These are phyloP conservation scores for Emydomyces testavorans DNA, from an alignment of 2,329 filamentous ascomycete genomes.

Conservation along the genomic window DNA sequence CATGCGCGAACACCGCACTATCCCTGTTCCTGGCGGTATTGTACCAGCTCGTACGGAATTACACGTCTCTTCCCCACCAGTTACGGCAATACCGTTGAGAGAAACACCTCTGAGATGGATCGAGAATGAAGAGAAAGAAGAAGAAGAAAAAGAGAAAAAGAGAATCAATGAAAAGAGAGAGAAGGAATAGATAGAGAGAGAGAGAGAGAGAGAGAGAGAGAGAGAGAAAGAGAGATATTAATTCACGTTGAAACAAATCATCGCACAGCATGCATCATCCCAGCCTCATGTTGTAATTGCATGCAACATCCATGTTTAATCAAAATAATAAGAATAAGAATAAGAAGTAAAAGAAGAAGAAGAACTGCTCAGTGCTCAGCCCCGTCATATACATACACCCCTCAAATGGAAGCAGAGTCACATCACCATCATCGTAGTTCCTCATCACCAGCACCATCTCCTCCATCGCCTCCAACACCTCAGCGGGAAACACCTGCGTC, in stretches of 20 bases:
- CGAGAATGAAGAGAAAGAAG: not conserved
- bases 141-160: not conserved
- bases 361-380: no score
- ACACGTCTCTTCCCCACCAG: no score
- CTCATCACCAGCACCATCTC: not conserved
- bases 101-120: no score
- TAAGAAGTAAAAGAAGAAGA: not conserved
- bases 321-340: not conserved
- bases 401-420: not conserved
- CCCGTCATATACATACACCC: no score
- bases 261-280: not conserved
- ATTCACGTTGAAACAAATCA: conserved; percentile 8
- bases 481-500: conserved; percentile 23
- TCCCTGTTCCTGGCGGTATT: no score
- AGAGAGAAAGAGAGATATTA: conserved; percentile 10
- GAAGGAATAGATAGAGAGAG: conserved; percentile 3
- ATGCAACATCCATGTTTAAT: not conserved
- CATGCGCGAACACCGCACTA: no score
- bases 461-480: conserved; percentile 21
- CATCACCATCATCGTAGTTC: not conserved
- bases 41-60: no score
- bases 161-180: conserved; percentile 16
- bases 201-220: conserved; percentile 11
- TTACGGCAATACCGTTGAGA: no score
- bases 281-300: conserved; percentile 20